A percentile compares a stretch with the other conserved stretches of the same genome.
phyloP scores from a whole-genome alignment of 768 basidiomycete genomes.

The Pholiota conissans region DNA sequence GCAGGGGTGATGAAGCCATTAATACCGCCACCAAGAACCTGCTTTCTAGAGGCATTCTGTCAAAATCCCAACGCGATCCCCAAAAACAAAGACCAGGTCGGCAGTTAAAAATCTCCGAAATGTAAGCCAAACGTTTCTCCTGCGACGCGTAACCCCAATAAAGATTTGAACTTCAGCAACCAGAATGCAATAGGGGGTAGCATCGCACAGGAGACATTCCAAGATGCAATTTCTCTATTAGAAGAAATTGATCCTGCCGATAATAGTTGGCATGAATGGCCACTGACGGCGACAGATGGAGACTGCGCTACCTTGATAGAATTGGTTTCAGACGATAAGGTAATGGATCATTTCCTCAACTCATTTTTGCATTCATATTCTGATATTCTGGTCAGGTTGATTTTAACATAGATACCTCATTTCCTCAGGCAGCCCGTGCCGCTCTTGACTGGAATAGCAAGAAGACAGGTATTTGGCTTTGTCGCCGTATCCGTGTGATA shows the following conservation, averaged over 20 bases:
- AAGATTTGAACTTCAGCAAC: too few relatives aligned
- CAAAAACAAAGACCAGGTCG: conserved; percentile 69
- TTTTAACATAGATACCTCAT: conserved; percentile 67
- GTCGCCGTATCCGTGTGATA: background rate
- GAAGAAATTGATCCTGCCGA: conserved; percentile 55
- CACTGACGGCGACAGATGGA: conserved; percentile 76
- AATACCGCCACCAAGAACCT: conserved; percentile 59
- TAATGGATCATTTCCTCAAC: conserved; percentile 22
- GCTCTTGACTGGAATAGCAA: conserved; percentile 84
- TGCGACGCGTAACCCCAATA: too few relatives aligned
- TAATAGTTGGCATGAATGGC: conserved; percentile 73
- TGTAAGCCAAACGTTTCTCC: conserved; percentile 32
- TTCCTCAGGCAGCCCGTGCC: conserved; percentile 53
- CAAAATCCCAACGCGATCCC: conserved; percentile 64
- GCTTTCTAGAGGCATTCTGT: conserved; percentile 62
- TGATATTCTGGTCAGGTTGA: conserved; percentile 50
- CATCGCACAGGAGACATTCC: conserved; percentile 62
- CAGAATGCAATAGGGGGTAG: conserved; percentile 65
- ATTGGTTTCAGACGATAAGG: conserved; percentile 82
- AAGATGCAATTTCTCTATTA: conserved; percentile 63
- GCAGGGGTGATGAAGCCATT: conserved; percentile 56
- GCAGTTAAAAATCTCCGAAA: conserved; percentile 74
- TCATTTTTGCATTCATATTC: background rate
- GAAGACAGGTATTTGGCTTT: conserved; percentile 63
- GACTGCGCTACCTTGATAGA: conserved; percentile 76